Evolutionary conservation across 495 filamentous ascomycete species (phyloP).

Genomic region (Apiosordaria backusii): DNA sequence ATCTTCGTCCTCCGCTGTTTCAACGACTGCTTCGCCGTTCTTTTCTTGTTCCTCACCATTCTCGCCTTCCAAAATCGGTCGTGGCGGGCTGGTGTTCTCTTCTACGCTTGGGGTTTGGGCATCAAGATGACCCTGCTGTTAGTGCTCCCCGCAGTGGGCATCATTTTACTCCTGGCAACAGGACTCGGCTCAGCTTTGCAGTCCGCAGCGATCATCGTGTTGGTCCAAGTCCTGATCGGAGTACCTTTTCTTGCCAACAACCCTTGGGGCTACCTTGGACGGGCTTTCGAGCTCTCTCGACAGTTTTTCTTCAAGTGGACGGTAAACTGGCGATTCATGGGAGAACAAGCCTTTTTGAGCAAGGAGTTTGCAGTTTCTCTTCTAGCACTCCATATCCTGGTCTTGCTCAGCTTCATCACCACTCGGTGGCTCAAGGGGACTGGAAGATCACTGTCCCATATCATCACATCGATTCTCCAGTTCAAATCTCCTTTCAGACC

Average conservation of each 20-base stretch:
- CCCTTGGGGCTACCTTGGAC: conserved; percentile 64
- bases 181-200: conserved; percentile 59
- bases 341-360: conserved; percentile 78
- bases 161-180: conserved; percentile 66
- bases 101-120: conserved; percentile 75
- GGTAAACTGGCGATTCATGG: conserved; percentile 94
- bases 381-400: conserved; percentile 61
- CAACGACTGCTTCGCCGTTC: conserved; percentile 86
- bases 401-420: conserved; percentile 60
- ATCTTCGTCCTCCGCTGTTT: conserved; percentile 90
- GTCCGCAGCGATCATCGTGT: conserved; percentile 65
- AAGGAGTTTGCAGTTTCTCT: conserved; percentile 65
- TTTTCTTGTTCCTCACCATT: conserved; percentile 77
- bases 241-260: conserved; percentile 71
- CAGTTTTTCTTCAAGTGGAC: conserved; percentile 97
- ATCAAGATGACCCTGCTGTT: conserved; percentile 92
- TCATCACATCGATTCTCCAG: conserved; percentile 51
- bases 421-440: conserved; percentile 49
- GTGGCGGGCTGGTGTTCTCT: conserved; percentile 67
- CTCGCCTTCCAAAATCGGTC: conserved; percentile 66
- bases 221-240: conserved; percentile 72
- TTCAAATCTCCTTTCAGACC: conserved; percentile 51
- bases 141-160: conserved; percentile 71
- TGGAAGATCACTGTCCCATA: conserved; percentile 41
- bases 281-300: conserved; percentile 85